These are phyloP conservation scores for Anisodus acutangulus DNA, from an alignment of 257 asterid genomes.

Conservation along the genomic window DNA sequence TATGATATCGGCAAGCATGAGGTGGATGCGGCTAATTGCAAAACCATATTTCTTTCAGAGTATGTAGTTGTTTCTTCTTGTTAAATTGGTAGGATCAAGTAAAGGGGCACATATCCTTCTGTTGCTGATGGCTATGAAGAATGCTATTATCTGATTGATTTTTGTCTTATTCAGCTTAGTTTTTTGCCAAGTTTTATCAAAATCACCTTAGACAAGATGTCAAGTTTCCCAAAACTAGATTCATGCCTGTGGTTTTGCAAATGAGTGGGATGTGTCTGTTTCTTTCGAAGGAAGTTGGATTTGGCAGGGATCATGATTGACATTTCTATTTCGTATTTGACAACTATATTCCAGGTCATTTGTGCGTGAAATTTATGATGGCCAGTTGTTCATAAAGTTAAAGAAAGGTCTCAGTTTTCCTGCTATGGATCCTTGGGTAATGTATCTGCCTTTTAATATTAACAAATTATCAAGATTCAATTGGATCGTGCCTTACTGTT, in stretches of 20 bases:
- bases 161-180: conserved; percentile 11
- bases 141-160: neutral
- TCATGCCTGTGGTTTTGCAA: neutral
- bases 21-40: conserved; percentile 89
- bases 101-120: neutral
- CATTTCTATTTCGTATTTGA: neutral
- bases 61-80: conserved; percentile 44
- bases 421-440: conserved; percentile 99
- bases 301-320: conserved; percentile 19
- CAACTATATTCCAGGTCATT: conserved; percentile 62
- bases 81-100: conserved; percentile 17
- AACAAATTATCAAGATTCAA: neutral
- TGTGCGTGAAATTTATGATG: conserved; percentile 89
- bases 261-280: neutral
- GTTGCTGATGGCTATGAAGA: neutral
- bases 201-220: neutral
- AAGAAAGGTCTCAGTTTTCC: conserved; percentile 81
- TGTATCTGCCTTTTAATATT: conserved; percentile 28
- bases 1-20: conserved; percentile 72
- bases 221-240: conserved; percentile 1
- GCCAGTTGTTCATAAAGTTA: conserved; percentile 84
- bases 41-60: conserved; percentile 91
- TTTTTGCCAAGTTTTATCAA: neutral
- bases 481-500: neutral
- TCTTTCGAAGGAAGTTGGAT: neutral